Evolutionary conservation across 2,329 filamentous ascomycete genomes (phyloP), one percentile per base, ranked within the genome.

Genomic region (Colletotrichum caudatum): DNA sequence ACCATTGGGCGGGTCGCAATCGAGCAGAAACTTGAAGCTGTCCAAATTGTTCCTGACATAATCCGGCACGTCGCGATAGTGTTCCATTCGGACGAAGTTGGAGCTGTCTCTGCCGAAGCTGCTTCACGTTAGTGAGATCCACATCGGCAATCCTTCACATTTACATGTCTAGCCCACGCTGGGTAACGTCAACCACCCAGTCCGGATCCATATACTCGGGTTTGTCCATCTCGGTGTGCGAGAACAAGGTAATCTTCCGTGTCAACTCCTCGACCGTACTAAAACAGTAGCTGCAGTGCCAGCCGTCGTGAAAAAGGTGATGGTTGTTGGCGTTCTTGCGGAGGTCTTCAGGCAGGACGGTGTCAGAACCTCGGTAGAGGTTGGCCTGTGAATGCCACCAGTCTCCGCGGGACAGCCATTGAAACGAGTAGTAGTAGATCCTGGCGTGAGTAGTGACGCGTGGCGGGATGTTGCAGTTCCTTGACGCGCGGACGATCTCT

Each of bases 241-340:
- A 83, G 73, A 85, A 86, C 60, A 79, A 79, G 23, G 76, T 75
- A 78, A 90, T 84, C 78, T 90, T 90, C 74, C 83, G 84, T 57
- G 87, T 79, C 74, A 90, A 81, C 76, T 89, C 85, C 5, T 81
- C 82, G 20, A 91, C 78, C 0, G 87, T 90, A 23, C 82, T 80
- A 76, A 90, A 90, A 80, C 89, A 91, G 66, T 83, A 87, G 62
- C 86, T 89, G 81, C 89, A 91, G 78, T 91, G 89, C 89, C 89
- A 91, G 0, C 81, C 85, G 0, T 87, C 86, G 74, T 88, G 80
- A 1, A 82, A 72, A 1, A 82, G 76, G 53, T 79, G 80, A 5
- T 82, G 58, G 4, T 82, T 82, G 56, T 82, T 81, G 64, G 85
- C 82, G 53, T 84, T 81, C 73, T 83, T 83, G 33, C 89, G 85